These are phyloP conservation scores for Radiomyces spectabilis DNA, from an alignment of 192 early-diverging fungal species.

Conservation along the genomic window DNA sequence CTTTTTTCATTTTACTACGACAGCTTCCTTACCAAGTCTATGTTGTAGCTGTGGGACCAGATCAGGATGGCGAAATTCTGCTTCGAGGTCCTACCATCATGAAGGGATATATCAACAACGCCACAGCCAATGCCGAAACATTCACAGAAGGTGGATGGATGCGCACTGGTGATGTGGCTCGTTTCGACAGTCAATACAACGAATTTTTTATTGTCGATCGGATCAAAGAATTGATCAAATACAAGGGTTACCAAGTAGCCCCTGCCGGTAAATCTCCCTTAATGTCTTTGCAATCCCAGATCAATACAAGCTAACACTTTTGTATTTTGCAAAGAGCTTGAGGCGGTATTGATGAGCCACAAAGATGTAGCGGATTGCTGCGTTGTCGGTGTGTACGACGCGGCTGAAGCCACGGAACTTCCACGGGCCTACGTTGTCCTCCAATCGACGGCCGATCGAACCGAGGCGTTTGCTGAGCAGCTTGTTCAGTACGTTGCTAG, in stretches of 20 bases:
- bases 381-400: conserved; percentile 36
- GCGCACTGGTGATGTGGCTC: conserved; percentile 54
- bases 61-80: conserved; percentile 38
- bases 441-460: conserved; percentile 28
- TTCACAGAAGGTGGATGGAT: conserved; percentile 37
- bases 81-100: conserved; percentile 40
- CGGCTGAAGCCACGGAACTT: conserved; percentile 52
- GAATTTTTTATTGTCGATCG: conserved; percentile 65
- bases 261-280: conserved; percentile 41
- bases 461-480: conserved; percentile 29
- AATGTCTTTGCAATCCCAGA: not conserved
- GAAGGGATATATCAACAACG: conserved; percentile 46
- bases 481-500: conserved; percentile 50
- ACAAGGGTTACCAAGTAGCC: conserved; percentile 68
- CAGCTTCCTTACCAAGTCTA: not conserved
- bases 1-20: not conserved
- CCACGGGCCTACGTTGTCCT: conserved; percentile 78
- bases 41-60: conserved; percentile 31
- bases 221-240: conserved; percentile 77
- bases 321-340: conserved; percentile 38
- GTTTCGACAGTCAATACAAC: conserved; percentile 38
- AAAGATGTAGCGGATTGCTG: conserved; percentile 39
- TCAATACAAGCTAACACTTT: not conserved
- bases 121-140: conserved; percentile 30
- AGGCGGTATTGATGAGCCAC: conserved; percentile 51